Evolutionary conservation across 768 basidiomycete genomes (phyloP).

Genomic region (Boletus speciosus): DNA sequence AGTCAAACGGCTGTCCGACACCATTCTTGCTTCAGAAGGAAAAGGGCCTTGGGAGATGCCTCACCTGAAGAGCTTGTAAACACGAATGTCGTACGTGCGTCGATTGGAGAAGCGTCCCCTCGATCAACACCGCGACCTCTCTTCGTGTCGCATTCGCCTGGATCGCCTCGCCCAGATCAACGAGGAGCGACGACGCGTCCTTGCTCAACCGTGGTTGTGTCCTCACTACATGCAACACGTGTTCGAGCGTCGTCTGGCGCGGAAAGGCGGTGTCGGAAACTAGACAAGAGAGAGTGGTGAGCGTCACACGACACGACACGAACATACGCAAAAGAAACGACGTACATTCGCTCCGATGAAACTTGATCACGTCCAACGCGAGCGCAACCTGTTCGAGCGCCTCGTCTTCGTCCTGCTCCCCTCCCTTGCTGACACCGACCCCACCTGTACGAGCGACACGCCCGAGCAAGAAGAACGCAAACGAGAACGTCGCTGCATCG

Average conservation of each 20-base stretch:
- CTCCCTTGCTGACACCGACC: conserved; percentile 37
- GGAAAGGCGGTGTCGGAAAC: conserved; percentile 75
- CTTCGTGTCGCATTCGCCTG: conserved; percentile 54
- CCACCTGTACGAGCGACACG: conserved; percentile 70
- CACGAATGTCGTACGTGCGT: conserved; percentile 84
- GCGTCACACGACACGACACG: conserved; percentile 5
- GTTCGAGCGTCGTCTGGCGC: conserved; percentile 61
- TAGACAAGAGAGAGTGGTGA: conserved; percentile 25
- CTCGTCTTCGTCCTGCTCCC: conserved; percentile 44
- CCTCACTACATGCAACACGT: conserved; percentile 69
- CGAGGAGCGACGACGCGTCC: conserved; percentile 74
- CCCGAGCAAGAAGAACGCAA: conserved; percentile 70
- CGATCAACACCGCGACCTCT: conserved; percentile 66
- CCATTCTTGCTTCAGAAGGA: too few species aligned
- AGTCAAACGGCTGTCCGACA: conserved; percentile 71
- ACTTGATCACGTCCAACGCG: conserved; percentile 39
- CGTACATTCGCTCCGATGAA: conserved; percentile 33
- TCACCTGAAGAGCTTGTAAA: conserved; percentile 85
- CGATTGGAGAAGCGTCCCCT: conserved; percentile 80
- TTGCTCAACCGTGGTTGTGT: conserved; percentile 80
- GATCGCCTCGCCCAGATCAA: conserved; percentile 80
- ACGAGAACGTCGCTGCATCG: conserved; percentile 83
- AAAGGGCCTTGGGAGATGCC: not conserved
- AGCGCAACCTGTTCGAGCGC: conserved; percentile 80
- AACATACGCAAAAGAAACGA: not conserved